Evolutionary conservation across 805 yeast genomes (phyloP), one percentile per base, ranked within the genome.

Genomic region (Schwanniomyces vanrijiae): DNA sequence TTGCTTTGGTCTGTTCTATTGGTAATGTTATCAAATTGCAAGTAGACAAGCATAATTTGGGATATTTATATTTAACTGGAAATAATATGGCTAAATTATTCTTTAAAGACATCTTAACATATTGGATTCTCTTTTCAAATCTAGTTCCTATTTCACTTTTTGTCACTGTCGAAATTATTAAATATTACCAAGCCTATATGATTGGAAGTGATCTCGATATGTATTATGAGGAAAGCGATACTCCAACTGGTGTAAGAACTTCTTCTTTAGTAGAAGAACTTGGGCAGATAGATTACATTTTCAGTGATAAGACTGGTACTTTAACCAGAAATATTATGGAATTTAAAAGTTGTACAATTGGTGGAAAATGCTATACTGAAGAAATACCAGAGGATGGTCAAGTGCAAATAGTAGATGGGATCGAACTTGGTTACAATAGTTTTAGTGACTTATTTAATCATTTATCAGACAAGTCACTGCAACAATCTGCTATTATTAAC

Each of bases 271-370:
- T 94, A 5, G 99, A 94, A 66, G 99, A 94, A 58, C 75, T 94
- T 53, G 99, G 99, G 22, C 99, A 94, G 65, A 91, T 94, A 59
- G 95, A 92, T 62, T 91, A 90, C 61, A 88, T 94, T 19, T 94
- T 94, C 69, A 88, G 96, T 65, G 99, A 94, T 66, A 94, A 94
- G 63, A 94, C 99, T 0, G 99, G 99, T 25, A 94, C 99, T 0
- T 75, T 94, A 49, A 94, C 99, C 0, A 73, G 97, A 66, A 94
- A 94, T 61, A 86, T 94, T 46, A 94, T 94, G 99, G 98, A 90
- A 66, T 94, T 89, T 69, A 90, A 88, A 63, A 83, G 94, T 7
- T 90, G 97, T 58, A 81, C 97, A 0, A 90, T 94, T 61, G 97
- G 90, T 2, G 99, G 98, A 0, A 81, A 81, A 45, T 88, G 96